phyloP scores from a whole-genome alignment of 148 eudicot species.

The Amaranthus palmeri region DNA sequence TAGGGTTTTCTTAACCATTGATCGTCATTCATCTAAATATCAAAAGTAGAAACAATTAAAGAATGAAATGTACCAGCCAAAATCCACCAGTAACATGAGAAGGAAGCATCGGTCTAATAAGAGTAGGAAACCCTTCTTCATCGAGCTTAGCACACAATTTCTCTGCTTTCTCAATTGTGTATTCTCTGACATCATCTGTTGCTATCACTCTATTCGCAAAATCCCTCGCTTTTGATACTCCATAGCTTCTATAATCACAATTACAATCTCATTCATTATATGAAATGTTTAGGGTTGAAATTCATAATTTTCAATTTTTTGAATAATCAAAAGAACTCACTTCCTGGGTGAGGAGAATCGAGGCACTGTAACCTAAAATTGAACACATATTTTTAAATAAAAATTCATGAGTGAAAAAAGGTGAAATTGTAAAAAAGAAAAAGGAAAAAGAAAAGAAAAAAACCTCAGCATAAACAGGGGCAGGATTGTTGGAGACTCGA shows the following conservation, averaged over 20 bases:
- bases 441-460: constrained; percentile 15
- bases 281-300: not conserved
- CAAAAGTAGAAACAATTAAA: not conserved
- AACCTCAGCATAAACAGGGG: constrained; percentile 54
- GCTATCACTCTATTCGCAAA: constrained; percentile 54
- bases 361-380: constrained; percentile 9
- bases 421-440: not conserved
- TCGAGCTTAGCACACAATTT: constrained; percentile 38
- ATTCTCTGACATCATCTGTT: constrained; percentile 46
- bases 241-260: constrained; percentile 21
- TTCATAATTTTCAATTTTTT: not conserved
- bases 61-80: constrained; percentile 58
- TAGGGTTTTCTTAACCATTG: not conserved
- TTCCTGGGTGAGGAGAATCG: constrained; percentile 22
- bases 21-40: not conserved
- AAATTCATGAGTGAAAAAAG: not conserved
- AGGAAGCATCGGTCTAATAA: constrained; percentile 66
- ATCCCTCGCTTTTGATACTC: constrained; percentile 41
- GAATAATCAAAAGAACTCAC: not conserved
- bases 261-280: not conserved
- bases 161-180: constrained; percentile 52
- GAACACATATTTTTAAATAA: not conserved
- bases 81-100: constrained; percentile 81
- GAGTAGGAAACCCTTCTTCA: constrained; percentile 36
- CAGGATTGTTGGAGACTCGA: constrained; percentile 59